A percentile compares a stretch with the other conserved stretches of the same genome.
Conservation (phyloP, 2,329 filamentous ascomycete genomes). For the Nemania serpens region DNA sequence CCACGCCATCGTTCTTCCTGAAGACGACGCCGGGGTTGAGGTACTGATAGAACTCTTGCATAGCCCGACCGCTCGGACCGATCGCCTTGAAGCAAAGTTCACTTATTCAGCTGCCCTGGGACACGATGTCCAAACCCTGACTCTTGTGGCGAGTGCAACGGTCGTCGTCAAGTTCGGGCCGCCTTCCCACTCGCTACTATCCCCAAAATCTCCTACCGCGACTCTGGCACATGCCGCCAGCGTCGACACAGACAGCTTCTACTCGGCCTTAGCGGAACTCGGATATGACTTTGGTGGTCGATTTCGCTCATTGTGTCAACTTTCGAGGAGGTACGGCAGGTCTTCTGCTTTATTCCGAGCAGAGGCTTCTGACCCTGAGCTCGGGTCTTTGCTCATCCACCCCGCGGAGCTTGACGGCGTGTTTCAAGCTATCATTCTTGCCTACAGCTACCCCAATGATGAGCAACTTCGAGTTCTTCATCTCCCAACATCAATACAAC, state of each 20-base stretch:
- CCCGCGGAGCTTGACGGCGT: slow-evolving; percentile 36
- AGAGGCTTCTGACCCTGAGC: background rate
- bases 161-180: background rate
- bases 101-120: slow-evolving; percentile 10
- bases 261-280: slow-evolving; percentile 7
- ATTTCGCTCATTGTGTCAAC: slow-evolving; percentile 7
- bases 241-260: slow-evolving; percentile 22
- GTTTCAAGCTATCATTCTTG: slow-evolving; percentile 40
- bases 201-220: background rate
- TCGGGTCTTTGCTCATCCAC: background rate
- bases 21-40: slow-evolving; percentile 20
- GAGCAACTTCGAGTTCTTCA: slow-evolving; percentile 11
- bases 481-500: background rate
- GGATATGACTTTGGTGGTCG: slow-evolving; percentile 23
- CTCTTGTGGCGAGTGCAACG: background rate
- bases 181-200: background rate
- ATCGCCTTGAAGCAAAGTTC: slow-evolving; percentile 6
- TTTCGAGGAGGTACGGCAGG: background rate
- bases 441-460: slow-evolving; percentile 39
- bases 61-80: background rate
- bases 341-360: background rate
- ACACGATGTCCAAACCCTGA: too few species aligned
- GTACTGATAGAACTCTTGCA: background rate
- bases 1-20: slow-evolving; percentile 24
- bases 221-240: slow-evolving; percentile 10